Percentiles rank a stretch among this genome's conserved stretches.
These are phyloP conservation scores for Neltuma alba DNA, from an alignment of 306 rosid species.

Conservation along the genomic window DNA sequence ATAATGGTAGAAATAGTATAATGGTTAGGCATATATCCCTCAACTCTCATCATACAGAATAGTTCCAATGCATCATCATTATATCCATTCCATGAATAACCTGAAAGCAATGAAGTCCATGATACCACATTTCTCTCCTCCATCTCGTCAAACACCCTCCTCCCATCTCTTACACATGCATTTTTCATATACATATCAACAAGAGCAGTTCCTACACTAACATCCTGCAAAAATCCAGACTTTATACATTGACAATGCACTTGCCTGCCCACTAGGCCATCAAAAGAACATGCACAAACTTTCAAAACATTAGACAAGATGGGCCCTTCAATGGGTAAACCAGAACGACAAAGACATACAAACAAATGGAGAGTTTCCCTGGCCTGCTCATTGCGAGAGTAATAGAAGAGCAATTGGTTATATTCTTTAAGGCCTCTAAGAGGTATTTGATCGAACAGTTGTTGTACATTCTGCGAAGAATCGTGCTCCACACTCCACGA, in stretches of 20 bases:
- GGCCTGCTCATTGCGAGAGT: slow-evolving; percentile 49
- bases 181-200: slow-evolving; percentile 91
- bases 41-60: slow-evolving; percentile 57
- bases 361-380: slow-evolving; percentile 55
- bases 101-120: slow-evolving; percentile 79
- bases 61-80: slow-evolving; percentile 44
- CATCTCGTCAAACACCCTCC: slow-evolving; percentile 79
- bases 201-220: slow-evolving; percentile 76
- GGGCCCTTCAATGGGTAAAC: slow-evolving; percentile 45
- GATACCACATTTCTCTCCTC: slow-evolving; percentile 67
- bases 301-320: slow-evolving; percentile 64
- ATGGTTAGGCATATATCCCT: slow-evolving; percentile 62
- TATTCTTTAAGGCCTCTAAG: slow-evolving; percentile 37
- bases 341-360: slow-evolving; percentile 42
- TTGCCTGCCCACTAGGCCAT: slow-evolving; percentile 61
- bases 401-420: slow-evolving; percentile 56
- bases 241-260: slow-evolving; percentile 74
- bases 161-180: slow-evolving; percentile 55
- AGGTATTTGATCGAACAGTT: slow-evolving; percentile 64
- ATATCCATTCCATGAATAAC: slow-evolving; percentile 60
- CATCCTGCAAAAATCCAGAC: slow-evolving; percentile 57
- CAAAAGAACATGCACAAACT: slow-evolving; percentile 55
- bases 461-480: slow-evolving; percentile 33
- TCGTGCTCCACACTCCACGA: background rate
- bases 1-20: slow-evolving; percentile 58